phyloP scores from a whole-genome alignment of 2,329 filamentous ascomycete genomes.

The Stromatinia cepivora region DNA sequence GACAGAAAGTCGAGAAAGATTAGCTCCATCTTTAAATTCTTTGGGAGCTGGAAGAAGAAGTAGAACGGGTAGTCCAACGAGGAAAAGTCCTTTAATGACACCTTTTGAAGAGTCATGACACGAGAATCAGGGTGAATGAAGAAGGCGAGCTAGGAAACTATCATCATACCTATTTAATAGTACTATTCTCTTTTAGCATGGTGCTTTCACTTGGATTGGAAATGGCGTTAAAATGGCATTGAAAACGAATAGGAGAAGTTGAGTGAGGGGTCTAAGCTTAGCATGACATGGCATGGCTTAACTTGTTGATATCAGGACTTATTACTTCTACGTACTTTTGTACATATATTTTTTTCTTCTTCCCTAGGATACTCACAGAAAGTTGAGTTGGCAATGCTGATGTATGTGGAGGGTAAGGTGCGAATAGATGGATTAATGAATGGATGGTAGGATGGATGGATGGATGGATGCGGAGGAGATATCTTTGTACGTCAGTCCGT shows the following conservation, averaged over 20 bases:
- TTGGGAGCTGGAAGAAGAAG: conserved; percentile 54
- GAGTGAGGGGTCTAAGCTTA: background rate
- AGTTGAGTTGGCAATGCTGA: no score
- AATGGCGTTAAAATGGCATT: conserved; percentile 1
- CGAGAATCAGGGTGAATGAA: background rate
- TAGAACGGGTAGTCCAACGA: conserved; percentile 48
- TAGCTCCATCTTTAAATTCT: conserved; percentile 58
- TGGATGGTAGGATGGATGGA: no score
- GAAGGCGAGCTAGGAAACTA: background rate
- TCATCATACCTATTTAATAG: background rate
- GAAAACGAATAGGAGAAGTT: background rate
- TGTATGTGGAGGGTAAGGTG: no score
- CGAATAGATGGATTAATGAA: no score
- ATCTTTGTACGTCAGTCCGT: no score
- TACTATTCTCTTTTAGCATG: conserved; percentile 20
- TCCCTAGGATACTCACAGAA: no score
- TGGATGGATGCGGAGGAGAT: no score
- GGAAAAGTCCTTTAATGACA: conserved; percentile 59
- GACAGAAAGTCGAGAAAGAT: conserved; percentile 81
- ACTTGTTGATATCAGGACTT: background rate
- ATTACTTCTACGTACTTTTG: background rate
- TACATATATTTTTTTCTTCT: background rate
- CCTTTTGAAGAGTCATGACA: conserved; percentile 47
- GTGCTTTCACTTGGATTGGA: conserved; percentile 14
- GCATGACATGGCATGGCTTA: background rate